A percentile compares a stretch with the other conserved stretches of the same genome.
These are phyloP conservation scores for Lentinula boryana DNA, from an alignment of 768 basidiomycete species.

Conservation along the genomic window DNA sequence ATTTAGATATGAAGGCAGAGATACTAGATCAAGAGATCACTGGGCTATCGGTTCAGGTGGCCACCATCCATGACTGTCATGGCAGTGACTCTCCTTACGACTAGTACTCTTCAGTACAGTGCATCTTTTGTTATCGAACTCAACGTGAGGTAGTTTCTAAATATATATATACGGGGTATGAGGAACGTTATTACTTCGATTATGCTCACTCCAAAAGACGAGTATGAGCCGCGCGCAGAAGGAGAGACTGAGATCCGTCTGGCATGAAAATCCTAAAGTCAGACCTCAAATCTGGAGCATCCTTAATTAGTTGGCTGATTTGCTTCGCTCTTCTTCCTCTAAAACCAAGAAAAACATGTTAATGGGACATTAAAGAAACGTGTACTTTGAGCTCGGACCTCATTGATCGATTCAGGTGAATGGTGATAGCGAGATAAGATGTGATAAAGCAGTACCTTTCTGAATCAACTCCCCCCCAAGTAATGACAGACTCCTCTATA, in stretches of 20 bases:
- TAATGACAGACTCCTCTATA: neutral
- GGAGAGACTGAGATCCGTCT: constrained; percentile 42
- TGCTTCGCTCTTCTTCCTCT: constrained; percentile 63
- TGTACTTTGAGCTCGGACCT: constrained; percentile 29
- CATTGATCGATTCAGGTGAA: constrained; percentile 54
- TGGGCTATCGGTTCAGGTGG: too few relatives aligned
- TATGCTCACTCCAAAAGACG: too few relatives aligned
- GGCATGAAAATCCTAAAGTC: constrained; percentile 78
- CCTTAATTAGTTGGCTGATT: constrained; percentile 66
- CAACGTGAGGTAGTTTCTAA: too few relatives aligned
- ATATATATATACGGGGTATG: too few relatives aligned
- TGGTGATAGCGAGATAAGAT: constrained; percentile 63
- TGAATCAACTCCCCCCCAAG: neutral
- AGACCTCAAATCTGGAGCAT: constrained; percentile 65
- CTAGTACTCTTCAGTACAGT: too few relatives aligned
- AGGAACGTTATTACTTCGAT: too few relatives aligned
- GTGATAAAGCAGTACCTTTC: constrained; percentile 17
- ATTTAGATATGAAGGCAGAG: too few relatives aligned
- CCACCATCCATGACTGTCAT: too few relatives aligned
- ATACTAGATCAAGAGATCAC: too few relatives aligned
- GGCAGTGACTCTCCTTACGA: too few relatives aligned
- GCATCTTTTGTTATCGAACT: too few relatives aligned
- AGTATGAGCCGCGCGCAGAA: too few relatives aligned
- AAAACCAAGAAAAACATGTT: constrained; percentile 1
- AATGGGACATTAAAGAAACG: constrained; percentile 10